These are phyloP conservation scores for Friedmanniomyces simplex DNA, from an alignment of 495 filamentous ascomycete species.

Conservation along the genomic window DNA sequence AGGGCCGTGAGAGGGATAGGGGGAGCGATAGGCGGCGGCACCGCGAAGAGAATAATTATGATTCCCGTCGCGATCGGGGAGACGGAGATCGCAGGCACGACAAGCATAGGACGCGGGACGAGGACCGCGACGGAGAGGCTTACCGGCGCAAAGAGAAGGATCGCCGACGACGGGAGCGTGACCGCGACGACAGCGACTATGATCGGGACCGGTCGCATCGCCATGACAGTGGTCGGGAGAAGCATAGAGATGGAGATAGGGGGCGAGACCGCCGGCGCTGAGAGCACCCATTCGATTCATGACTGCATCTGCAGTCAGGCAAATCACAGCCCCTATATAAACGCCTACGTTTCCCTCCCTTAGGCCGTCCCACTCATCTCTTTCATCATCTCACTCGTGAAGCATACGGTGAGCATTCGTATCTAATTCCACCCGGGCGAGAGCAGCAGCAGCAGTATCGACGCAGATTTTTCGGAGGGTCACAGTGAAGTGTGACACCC, in stretches of 20 bases:
- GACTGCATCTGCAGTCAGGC: no score
- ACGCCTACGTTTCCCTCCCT: no score
- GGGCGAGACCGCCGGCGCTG: conserved; percentile 10
- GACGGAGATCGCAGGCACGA: conserved; percentile 11
- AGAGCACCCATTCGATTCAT: neutral
- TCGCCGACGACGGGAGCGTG: conserved; percentile 10
- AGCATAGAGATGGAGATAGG: conserved; percentile 8
- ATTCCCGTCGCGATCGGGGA: conserved; percentile 15
- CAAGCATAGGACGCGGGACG: conserved; percentile 21
- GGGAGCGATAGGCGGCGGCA: conserved; percentile 17
- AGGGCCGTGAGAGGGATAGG: conserved; percentile 3
- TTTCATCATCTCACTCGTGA: neutral
- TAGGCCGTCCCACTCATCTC: neutral
- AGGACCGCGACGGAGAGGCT: conserved; percentile 19
- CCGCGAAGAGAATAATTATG: neutral
- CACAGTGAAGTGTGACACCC: no score
- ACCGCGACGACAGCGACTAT: conserved; percentile 8
- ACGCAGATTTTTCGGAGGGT: no score
- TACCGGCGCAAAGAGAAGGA: conserved; percentile 19
- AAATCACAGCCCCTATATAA: neutral
- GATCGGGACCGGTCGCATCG: conserved; percentile 8
- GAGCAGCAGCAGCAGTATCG: no score
- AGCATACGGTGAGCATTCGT: no score
- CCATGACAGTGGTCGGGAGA: conserved; percentile 10
- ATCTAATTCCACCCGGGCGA: no score